Base-by-base conservation (phyloP, 2,329 filamentous ascomycete genomes). In the Fusarium heterosporum region DNA sequence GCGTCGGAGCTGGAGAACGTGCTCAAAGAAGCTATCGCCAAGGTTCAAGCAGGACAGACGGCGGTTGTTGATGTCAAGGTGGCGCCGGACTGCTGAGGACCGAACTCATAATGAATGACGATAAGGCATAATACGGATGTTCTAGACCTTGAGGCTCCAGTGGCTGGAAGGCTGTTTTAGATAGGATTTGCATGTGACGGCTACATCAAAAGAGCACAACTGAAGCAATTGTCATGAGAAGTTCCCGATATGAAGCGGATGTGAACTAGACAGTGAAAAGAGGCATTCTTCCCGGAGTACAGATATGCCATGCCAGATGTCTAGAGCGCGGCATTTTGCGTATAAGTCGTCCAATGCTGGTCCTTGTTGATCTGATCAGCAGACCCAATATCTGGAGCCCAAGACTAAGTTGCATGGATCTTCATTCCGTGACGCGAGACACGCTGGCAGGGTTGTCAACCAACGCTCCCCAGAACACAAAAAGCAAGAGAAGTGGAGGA, bases 1-100 rank as follows among this genome's bases (percentile, higher is more conserved):
- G 77, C 79, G 3, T 76, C 76, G 3, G 80, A 84, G 16, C 76
- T 88, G 9, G 81, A 85, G 43, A 72, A 65, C 3, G 80, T 84
- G 34, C 72, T 87, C 50, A 77, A 78, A 70, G 76, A 83, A 68
- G 85, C 85, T 1, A 83, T 88, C 56, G 79, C 78, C 47, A 79
- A 79, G 16, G 85, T 87, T 4, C 73, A 84, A 70, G 75, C 77
- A 2, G 85, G 85, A 0, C 79, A 81, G 69, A 79, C 82, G 8
- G 85, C 85, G 0, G 85, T 88, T 4, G 57, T 88, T 48, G 85
- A 87, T 72, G 81, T 79, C 77, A 83, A 83, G 76, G 81, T 85
- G n/a, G 78, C 75, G 6, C 64, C 78, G 28, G 80, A 80, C 17
- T 85, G 80, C 60, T 85, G 45, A 39, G 17, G 16, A 34, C 16